Percentiles rank a stretch among this genome's conserved stretches.
Evolutionary conservation across 352 stramenopile species (phyloP).

Genomic region (Albugo laibachii): DNA sequence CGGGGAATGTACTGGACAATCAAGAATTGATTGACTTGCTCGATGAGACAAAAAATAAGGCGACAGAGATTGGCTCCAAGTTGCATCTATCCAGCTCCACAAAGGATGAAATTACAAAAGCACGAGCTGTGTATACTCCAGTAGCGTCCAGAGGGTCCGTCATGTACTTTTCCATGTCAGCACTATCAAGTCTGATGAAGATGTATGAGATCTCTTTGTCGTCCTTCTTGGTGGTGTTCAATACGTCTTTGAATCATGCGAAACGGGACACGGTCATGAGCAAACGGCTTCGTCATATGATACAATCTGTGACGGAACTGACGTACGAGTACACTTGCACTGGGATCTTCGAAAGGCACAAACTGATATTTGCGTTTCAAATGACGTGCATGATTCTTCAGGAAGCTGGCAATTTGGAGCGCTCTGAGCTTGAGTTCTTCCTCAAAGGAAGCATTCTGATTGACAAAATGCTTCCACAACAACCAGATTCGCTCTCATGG

Average conservation of each 20-base stretch:
- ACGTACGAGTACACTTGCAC: slow-evolving; percentile 95
- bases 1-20: slow-evolving; percentile 90
- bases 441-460: slow-evolving; percentile 91
- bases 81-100: slow-evolving; percentile 85
- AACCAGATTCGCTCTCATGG: slow-evolving; percentile 65
- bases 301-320: slow-evolving; percentile 79
- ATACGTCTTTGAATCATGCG: slow-evolving; percentile 76
- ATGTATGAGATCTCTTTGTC: slow-evolving; percentile 93
- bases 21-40: slow-evolving; percentile 87
- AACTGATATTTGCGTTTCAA: slow-evolving; percentile 94
- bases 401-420: slow-evolving; percentile 63
- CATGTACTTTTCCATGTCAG: slow-evolving; percentile 89
- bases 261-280: slow-evolving; percentile 83
- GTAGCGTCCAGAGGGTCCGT: slow-evolving; percentile 84
- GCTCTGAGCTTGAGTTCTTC: slow-evolving; percentile 87
- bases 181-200: slow-evolving; percentile 83
- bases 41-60: slow-evolving; percentile 90
- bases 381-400: slow-evolving; percentile 92
- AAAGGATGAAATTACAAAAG: slow-evolving; percentile 87
- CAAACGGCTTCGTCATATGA: slow-evolving; percentile 77
- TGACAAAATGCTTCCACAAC: slow-evolving; percentile 39
- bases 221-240: slow-evolving; percentile 84
- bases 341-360: slow-evolving; percentile 94
- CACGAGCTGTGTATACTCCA: slow-evolving; percentile 78
- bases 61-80: slow-evolving; percentile 85